Evolutionary conservation across 306 rosid species (phyloP).

Genomic region (Pachyrhizus erosus): DNA sequence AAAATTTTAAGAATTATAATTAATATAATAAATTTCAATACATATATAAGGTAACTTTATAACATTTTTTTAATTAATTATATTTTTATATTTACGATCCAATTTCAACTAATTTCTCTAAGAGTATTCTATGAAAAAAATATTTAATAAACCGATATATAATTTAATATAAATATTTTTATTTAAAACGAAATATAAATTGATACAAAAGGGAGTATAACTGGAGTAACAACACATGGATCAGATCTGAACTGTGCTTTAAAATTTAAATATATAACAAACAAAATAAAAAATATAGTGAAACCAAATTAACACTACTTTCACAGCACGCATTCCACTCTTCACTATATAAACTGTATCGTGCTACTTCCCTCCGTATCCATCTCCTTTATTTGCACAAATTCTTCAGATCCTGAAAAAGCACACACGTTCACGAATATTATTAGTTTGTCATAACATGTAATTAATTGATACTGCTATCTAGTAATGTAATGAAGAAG

Average conservation of each 20-base stretch:
- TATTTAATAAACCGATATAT: too few relatives aligned
- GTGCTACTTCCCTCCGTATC: not conserved
- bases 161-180: too few relatives aligned
- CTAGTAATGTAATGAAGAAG: not conserved
- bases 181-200: too few relatives aligned
- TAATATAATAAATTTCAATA: too few relatives aligned
- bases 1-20: too few relatives aligned
- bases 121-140: too few relatives aligned
- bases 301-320: not conserved
- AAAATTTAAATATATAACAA: not conserved
- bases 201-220: too few relatives aligned
- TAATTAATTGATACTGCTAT: not conserved
- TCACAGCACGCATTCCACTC: not conserved
- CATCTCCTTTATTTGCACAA: slow-evolving; percentile 4
- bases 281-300: not conserved
- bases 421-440: not conserved
- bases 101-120: too few relatives aligned
- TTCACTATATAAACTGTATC: not conserved
- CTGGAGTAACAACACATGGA: not conserved
- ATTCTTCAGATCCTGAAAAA: slow-evolving; percentile 1
- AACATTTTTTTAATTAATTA: too few relatives aligned
- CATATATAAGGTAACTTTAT: too few relatives aligned
- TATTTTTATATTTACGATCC: too few relatives aligned
- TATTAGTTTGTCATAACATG: not conserved
- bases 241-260: not conserved